These are phyloP conservation scores for Spathaspora boniae DNA, from an alignment of 805 yeast species.

Conservation along the genomic window DNA sequence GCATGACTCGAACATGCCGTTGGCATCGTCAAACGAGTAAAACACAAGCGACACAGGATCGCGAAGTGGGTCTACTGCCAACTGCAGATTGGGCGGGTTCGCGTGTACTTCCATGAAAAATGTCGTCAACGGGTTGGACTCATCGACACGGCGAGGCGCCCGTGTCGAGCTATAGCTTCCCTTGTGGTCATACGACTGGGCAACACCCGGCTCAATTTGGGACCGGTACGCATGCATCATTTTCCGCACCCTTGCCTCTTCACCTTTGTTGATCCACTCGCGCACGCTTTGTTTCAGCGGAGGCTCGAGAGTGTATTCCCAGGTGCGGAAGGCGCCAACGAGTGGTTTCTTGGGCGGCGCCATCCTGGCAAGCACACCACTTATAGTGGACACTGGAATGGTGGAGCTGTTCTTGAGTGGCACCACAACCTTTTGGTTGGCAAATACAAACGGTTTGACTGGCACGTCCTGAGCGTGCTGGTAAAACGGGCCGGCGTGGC, in stretches of 20 bases:
- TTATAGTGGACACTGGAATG: too few species aligned
- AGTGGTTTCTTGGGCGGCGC: slow-evolving; percentile 2
- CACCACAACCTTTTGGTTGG: slow-evolving; percentile 59
- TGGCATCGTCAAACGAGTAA: slow-evolving; percentile 54
- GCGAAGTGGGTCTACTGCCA: slow-evolving; percentile 40
- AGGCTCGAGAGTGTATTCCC: slow-evolving; percentile 48
- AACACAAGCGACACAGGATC: slow-evolving; percentile 61
- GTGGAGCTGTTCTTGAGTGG: slow-evolving; percentile 16
- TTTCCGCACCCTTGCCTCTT: slow-evolving; percentile 10
- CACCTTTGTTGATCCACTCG: slow-evolving; percentile 28
- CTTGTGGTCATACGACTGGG: slow-evolving; percentile 37
- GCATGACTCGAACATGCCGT: slow-evolving; percentile 12
- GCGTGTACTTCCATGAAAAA: slow-evolving; percentile 68
- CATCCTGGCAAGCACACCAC: background rate
- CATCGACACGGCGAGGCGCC: slow-evolving; percentile 34
- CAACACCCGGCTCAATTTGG: slow-evolving; percentile 48
- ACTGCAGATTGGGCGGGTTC: slow-evolving; percentile 40
- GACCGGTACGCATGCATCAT: slow-evolving; percentile 31
- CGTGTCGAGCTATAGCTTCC: slow-evolving; percentile 34
- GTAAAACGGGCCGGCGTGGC: slow-evolving; percentile 64
- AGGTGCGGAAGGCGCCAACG: slow-evolving; percentile 11
- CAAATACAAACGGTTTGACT: slow-evolving; percentile 56
- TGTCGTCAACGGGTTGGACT: slow-evolving; percentile 49
- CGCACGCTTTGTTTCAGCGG: slow-evolving; percentile 44
- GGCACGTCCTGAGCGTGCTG: slow-evolving; percentile 50